phyloP scores from a whole-genome alignment of 495 filamentous ascomycete species.

The Neurospora terricola region DNA sequence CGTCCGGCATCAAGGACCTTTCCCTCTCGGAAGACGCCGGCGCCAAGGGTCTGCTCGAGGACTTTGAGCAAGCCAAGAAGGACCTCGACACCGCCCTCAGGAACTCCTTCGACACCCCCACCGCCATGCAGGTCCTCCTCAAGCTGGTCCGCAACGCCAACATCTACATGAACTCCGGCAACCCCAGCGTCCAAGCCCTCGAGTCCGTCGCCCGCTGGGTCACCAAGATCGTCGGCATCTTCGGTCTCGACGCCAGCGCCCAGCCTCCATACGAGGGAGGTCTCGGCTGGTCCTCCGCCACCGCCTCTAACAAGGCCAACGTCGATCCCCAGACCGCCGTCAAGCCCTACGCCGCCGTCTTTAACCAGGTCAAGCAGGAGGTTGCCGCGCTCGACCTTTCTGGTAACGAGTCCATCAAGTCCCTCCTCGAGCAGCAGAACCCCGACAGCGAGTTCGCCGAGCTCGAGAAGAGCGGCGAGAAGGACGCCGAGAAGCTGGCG shows the following conservation, averaged over 20 bases:
- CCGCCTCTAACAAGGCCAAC: slow-evolving; percentile 46
- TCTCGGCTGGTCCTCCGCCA: slow-evolving; percentile 76
- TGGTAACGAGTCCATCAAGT: slow-evolving; percentile 13
- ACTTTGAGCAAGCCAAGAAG: slow-evolving; percentile 53
- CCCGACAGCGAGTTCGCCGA: slow-evolving; percentile 31
- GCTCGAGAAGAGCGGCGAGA: slow-evolving; percentile 27
- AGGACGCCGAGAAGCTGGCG: slow-evolving; percentile 40
- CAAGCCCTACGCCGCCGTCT: slow-evolving; percentile 34
- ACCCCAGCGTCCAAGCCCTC: slow-evolving; percentile 41
- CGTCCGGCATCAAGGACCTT: slow-evolving; percentile 35
- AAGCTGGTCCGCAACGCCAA: slow-evolving; percentile 68
- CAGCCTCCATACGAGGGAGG: slow-evolving; percentile 43
- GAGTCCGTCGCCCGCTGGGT: slow-evolving; percentile 66
- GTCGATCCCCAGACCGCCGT: slow-evolving; percentile 33
- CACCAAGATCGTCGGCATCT: slow-evolving; percentile 70
- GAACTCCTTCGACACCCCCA: slow-evolving; percentile 84
- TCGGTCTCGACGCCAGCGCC: slow-evolving; percentile 71
- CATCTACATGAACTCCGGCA: slow-evolving; percentile 49
- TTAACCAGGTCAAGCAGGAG: slow-evolving; percentile 27
- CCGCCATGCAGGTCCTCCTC: slow-evolving; percentile 63
- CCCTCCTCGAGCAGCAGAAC: slow-evolving; percentile 24
- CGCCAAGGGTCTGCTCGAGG: slow-evolving; percentile 21
- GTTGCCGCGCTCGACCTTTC: slow-evolving; percentile 27
- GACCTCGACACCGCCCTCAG: slow-evolving; percentile 57
- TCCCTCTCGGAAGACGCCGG: slow-evolving; percentile 21